phyloP scores from a whole-genome alignment of 106 monocot genomes.

The Amphibolis antarctica region DNA sequence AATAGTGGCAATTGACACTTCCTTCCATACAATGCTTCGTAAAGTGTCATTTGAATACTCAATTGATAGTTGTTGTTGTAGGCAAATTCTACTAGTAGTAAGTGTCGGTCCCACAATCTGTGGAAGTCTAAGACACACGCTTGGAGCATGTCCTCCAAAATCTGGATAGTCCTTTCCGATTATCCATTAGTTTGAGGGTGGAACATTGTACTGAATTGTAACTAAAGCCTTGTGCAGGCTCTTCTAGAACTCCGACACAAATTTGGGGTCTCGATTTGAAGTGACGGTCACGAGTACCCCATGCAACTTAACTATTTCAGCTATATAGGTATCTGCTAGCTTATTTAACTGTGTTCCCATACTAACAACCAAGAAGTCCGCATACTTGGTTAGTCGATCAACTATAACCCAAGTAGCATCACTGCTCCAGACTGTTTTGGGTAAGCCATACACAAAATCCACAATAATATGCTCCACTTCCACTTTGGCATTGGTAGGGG shows the following conservation, averaged over 20 bases:
- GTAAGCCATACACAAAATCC: not conserved
- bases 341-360: not conserved
- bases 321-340: not conserved
- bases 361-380: not conserved
- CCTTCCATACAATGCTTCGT: not conserved
- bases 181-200: not conserved
- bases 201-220: not conserved
- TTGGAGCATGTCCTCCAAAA: not conserved
- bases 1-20: not conserved
- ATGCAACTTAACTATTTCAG: not conserved
- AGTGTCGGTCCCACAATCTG: not conserved
- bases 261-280: not conserved
- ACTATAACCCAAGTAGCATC: conserved; percentile 4
- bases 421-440: not conserved
- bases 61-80: not conserved
- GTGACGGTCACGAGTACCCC: not conserved
- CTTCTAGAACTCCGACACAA: not conserved
- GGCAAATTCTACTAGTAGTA: not conserved
- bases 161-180: not conserved
- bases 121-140: not conserved
- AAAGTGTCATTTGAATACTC: not conserved
- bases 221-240: not conserved
- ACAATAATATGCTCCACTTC: conserved; percentile 4
- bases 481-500: too few relatives aligned
- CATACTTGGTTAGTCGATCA: not conserved